Base-by-base conservation (phyloP, 2,329 filamentous ascomycete species). In the Fusarium oxysporum region DNA sequence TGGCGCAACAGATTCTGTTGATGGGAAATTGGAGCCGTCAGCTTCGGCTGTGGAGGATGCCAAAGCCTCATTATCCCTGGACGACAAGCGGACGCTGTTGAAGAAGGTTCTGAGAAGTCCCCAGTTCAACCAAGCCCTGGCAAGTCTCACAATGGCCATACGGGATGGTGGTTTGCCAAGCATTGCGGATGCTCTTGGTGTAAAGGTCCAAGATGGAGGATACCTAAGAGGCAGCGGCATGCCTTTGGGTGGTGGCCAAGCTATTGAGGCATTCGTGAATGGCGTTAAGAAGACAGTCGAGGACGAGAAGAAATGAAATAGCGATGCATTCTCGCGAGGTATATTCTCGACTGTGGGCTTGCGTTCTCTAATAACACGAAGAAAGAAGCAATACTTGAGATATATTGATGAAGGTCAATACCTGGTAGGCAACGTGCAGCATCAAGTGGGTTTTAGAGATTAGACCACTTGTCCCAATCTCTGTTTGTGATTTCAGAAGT, bases 91-190 rank as follows among this genome's bases (percentile, higher is more conserved):
- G 78, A 86, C 88, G 28, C 88, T 98, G 17, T 83, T 99, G 47
- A 92, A 91, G 80, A 92, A 92, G 79, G 95, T 98, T 12, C 84
- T 98, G 19, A 90, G 93, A 72, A 97, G 93, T 73, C 96, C 96
- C 23, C 96, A 99, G 79, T 95, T 99, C 78, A 90, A 91, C 68
- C 96, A 98, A 81, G 96, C 94, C 74, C 83, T 98, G 43, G 90
- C 91, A 1, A 96, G 93, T 79, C 84, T 99, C 76, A 97, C 95
- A 1, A 91, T 95, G 82, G 96, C 96, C 17, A 85, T 99, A 62
- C 88, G 95, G 64, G 96, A 98, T 76, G 96, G 96, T 17, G 96
- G 96, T 0, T 83, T 99, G 64, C 95, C 96, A 8, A 97, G 92
- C 76, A 92, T 99, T 72, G 92, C 94, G 11, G 95, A 97, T 77